A percentile compares a stretch with the other conserved stretches of the same genome.
Evolutionary conservation across 176 grass and related monocot genomes (phyloP).

Genomic region (Hyparrhenia diplandra): DNA sequence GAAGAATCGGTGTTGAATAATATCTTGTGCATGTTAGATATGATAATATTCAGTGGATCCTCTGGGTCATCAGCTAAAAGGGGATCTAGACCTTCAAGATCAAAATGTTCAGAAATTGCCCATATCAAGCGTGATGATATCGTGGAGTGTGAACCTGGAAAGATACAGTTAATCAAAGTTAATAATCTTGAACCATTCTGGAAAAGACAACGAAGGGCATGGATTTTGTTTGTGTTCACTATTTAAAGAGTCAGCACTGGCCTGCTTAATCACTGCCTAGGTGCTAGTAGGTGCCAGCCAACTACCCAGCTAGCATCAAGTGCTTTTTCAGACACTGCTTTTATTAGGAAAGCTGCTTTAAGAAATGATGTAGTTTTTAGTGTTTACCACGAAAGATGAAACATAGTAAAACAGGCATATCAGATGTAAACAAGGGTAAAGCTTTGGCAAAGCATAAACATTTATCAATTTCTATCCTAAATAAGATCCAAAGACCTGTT

Average conservation of each 20-base stretch:
- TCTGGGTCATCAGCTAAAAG: slow-evolving; percentile 99
- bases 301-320: background rate
- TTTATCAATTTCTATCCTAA: background rate
- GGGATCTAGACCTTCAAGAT: slow-evolving; percentile 96
- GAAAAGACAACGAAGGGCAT: background rate
- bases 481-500: background rate
- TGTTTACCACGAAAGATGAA: slow-evolving; percentile 15
- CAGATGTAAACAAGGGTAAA: slow-evolving; percentile 21
- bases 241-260: background rate
- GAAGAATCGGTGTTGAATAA: slow-evolving; percentile 85
- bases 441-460: background rate
- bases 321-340: background rate
- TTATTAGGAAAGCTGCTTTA: slow-evolving; percentile 14
- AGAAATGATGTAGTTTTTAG: background rate
- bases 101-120: slow-evolving; percentile 96
- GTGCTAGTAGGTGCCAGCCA: too few relatives aligned
- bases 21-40: slow-evolving; percentile 96
- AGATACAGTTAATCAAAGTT: slow-evolving; percentile 7
- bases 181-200: background rate
- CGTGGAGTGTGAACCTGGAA: slow-evolving; percentile 85
- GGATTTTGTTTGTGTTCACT: background rate
- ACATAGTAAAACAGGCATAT: background rate
- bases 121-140: slow-evolving; percentile 81
- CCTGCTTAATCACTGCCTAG: background rate
- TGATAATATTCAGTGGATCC: slow-evolving; percentile 93